Conservation (phyloP, 2,329 filamentous ascomycete species). For the Colletotrichum gigasporum region DNA sequence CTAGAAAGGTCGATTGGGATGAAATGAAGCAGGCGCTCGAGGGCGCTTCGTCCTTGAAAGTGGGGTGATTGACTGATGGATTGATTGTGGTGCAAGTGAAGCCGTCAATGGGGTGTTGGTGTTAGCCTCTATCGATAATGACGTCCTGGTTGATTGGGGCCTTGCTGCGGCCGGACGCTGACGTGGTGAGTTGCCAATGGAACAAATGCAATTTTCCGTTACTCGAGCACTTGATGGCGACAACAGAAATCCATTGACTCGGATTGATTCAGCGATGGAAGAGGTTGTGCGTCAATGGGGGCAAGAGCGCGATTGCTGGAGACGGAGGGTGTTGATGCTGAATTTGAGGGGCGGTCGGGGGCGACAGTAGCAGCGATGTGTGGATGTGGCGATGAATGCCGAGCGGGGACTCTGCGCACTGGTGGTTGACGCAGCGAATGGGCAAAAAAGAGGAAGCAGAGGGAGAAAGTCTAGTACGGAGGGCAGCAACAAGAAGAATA, state of each 20-base stretch:
- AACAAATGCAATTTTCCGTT: conserved; percentile 4
- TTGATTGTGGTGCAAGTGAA: conserved; percentile 11
- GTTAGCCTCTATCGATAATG: conserved; percentile 18
- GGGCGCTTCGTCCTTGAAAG: neutral
- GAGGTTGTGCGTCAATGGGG: conserved; percentile 1
- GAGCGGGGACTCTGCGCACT: neutral
- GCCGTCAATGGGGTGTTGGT: conserved; percentile 20
- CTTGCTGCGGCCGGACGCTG: conserved; percentile 18
- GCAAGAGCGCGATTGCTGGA: neutral
- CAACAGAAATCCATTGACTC: conserved; percentile 11
- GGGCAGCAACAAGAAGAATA: conserved; percentile 7
- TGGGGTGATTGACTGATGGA: neutral
- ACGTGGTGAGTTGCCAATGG: conserved; percentile 11
- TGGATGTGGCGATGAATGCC: conserved; percentile 12
- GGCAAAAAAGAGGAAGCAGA: neutral
- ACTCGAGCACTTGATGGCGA: neutral
- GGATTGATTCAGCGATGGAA: neutral
- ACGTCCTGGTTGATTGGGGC: conserved; percentile 17
- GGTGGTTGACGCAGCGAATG: neutral
- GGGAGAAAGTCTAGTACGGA: neutral
- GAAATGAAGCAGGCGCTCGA: neutral
- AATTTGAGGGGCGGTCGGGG: neutral
- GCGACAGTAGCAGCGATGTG: neutral
- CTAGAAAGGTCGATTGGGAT: neutral
- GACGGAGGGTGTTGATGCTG: neutral